Percentiles rank a stretch among this genome's conserved stretches.
Evolutionary conservation across 169 alveolate species (phyloP).

Genomic region (Plasmodium blacklocki): DNA sequence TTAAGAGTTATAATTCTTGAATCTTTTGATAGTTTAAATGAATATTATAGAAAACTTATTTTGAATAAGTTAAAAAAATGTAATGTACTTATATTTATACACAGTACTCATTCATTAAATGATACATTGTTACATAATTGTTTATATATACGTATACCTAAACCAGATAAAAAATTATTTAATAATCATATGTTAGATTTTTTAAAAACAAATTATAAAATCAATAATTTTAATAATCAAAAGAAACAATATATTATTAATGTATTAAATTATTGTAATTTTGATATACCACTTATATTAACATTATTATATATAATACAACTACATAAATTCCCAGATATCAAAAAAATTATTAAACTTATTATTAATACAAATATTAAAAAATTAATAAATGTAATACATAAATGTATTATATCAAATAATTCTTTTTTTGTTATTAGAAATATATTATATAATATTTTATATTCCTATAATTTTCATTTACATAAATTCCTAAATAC

Average conservation of each 20-base stretch:
- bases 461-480: conserved; percentile 47
- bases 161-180: conserved; percentile 27
- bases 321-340: conserved; percentile 45
- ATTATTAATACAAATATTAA: conserved; percentile 46
- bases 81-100: conserved; percentile 49
- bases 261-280: conserved; percentile 50
- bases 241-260: conserved; percentile 21
- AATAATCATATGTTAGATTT: conserved; percentile 28
- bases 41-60: conserved; percentile 47
- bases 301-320: conserved; percentile 40
- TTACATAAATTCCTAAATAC: conserved; percentile 23
- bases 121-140: conserved; percentile 33
- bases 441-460: conserved; percentile 51
- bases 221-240: conserved; percentile 1
- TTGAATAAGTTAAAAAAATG: conserved; percentile 20
- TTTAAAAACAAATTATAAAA: conserved; percentile 32
- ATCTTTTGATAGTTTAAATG: conserved; percentile 32
- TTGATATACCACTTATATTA: conserved; percentile 45
- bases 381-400: conserved; percentile 43
- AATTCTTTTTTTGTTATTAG: conserved; percentile 26
- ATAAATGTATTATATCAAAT: conserved; percentile 38
- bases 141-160: conserved; percentile 57
- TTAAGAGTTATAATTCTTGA: conserved; percentile 49
- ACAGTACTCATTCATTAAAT: conserved; percentile 25
- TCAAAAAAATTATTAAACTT: conserved; percentile 52